A percentile compares a stretch with the other conserved stretches of the same genome.
These are phyloP conservation scores for Osmanthus fragrans DNA, from an alignment of 257 asterid species.

Conservation along the genomic window DNA sequence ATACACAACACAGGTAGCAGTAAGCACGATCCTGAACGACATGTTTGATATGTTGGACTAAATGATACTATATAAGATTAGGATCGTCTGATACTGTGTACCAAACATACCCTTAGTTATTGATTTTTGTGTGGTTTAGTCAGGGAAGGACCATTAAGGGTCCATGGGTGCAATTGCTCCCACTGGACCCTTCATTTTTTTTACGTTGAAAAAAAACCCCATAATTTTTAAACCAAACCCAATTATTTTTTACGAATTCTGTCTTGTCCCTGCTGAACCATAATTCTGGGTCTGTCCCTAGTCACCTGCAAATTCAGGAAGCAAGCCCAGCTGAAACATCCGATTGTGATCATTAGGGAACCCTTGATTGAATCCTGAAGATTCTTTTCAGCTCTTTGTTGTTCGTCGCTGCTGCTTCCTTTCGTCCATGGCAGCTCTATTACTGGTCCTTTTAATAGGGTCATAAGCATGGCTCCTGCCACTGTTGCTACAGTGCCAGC, in stretches of 20 bases:
- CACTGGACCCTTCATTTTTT: too few species aligned
- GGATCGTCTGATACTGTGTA: background rate
- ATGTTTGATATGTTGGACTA: background rate
- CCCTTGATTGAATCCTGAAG: constrained; percentile 76
- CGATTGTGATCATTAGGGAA: constrained; percentile 72
- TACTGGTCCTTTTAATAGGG: constrained; percentile 64
- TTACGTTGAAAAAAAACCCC: too few species aligned
- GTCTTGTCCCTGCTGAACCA: too few species aligned
- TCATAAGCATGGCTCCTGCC: constrained; percentile 98
- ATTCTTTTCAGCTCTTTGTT: constrained; percentile 35
- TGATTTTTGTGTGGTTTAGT: constrained; percentile 2
- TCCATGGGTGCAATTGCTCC: too few species aligned
- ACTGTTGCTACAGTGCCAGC: constrained; percentile 77
- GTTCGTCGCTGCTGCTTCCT: constrained; percentile 19
- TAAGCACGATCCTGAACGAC: background rate
- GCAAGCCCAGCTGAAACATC: constrained; percentile 87
- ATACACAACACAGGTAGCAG: background rate
- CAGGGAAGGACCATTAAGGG: background rate
- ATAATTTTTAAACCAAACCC: too few species aligned
- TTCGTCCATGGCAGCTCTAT: constrained; percentile 71
- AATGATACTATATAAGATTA: background rate
- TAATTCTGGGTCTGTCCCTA: too few species aligned
- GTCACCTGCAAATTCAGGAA: constrained; percentile 72
- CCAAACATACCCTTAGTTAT: background rate
- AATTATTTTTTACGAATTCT: too few species aligned